Evolutionary conservation across 179 eudicot genomes (phyloP), one percentile per base, ranked within the genome.

Genomic region (Nepenthes alata): DNA sequence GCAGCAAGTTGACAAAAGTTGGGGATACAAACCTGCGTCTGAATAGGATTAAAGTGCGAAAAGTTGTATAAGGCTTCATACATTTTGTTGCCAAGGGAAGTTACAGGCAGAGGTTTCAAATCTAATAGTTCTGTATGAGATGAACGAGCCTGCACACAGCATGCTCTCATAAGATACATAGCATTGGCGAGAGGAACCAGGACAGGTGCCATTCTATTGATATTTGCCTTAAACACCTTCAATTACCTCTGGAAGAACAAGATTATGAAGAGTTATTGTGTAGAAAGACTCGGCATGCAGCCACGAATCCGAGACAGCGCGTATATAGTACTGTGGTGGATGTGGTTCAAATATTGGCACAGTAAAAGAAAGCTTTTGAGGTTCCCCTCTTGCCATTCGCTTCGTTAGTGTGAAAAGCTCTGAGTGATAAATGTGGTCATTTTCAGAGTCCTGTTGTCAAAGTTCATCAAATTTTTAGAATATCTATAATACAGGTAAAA

Each of bases 261-360:
- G 86, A 72, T 90, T 90, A 70, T 94, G 81, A 65, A 94, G 81
- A 54, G 99, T 87, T 65, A 94, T 84, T 8, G 91, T 74, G 74
- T 80, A 90, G 61, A 90, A 84, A 53, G 97, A 86, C 76, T 94
- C 99, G 62, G 96, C 78, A 37, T 90, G 99, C 72, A 94, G 66
- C 99, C 99, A 94, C 48, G 97, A 85, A 74, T 94, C 97, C 47
- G 96, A 90, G 76, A 94, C 90, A 65, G 97, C 99, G 66, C 89
- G 97, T 53, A 94, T 84, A 66, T 83, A 85, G 67, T 94, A 94
- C 57, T 94, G 99, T 58, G 99, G 85, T 48, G 99, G 99, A 85
- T 94, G 99, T 58, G 97, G 97, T 73, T 94, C 99, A 65, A 94
- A 94, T 74, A 94, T 94, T 54, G 99, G 99, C 71, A 90, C 95